Evolutionary conservation across 129 eudicot genomes (phyloP), one percentile per base, ranked within the genome.

Genomic region (Lactuca saligna): DNA sequence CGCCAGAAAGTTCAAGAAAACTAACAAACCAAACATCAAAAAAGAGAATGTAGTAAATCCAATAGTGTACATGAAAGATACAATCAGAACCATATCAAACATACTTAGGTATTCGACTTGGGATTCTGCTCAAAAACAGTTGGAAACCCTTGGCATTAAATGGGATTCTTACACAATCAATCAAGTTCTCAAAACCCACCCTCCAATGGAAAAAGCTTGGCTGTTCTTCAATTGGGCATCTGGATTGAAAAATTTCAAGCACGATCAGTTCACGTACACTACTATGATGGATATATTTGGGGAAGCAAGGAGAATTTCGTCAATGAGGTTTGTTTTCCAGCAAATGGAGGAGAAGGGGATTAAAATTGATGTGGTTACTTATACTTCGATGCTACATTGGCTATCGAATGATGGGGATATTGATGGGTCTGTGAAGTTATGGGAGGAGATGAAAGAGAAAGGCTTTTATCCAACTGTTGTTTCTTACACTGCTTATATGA

Each of bases 271-370:
- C 75, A 91, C 97, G 6, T 91, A 82, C 80, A 91, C 97, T 4
- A 91, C 98, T 0, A 91, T 91, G 98, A 55, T 91, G 70, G 98
- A 91, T 79, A 91, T 91, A 6, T 91, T 91, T 77, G 98, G 98
- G 54, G 98, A 91, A 76, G 98, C 98, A 6, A 55, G 72, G 82
- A 77, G 96, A 69, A 84, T 91, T 61, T 67, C 88, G 7, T 91
- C 98, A 4, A 91, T 91, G 98, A 84, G 69, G 59, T 82, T 64
- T 77, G 87, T 91, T 34, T 88, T 86, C 68, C 71, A 82, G 61
- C 85, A 81, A 60, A 91, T 91, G 97, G 84, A 86, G 68, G 90
- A 86, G 61, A 91, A 88, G 20, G 98, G 87, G 56, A 70, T 91
- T 41, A 91, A 76, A 74, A 57, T 86, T 62, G 96, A 88, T 82